These are phyloP conservation scores for Pyrrhoderma noxium DNA, from an alignment of 1,284 basidiomycete genomes.

Conservation along the genomic window DNA sequence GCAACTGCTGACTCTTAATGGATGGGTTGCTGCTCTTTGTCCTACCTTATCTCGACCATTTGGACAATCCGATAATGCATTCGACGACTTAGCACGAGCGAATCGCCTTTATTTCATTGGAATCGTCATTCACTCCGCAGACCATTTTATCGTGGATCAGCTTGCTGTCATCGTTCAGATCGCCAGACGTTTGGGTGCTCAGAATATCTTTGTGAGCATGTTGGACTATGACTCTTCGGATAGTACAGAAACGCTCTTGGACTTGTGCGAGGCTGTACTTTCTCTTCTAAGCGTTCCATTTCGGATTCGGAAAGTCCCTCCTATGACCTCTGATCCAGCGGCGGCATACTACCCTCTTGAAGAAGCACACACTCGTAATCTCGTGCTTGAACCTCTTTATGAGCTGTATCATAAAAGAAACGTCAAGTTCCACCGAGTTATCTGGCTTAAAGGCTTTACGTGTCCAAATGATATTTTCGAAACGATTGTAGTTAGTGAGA, in stretches of 20 bases:
- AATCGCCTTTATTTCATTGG: conserved; percentile 90
- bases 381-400: conserved; percentile 83
- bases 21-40: conserved; percentile 98
- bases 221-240: conserved; percentile 90
- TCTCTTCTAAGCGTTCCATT: conserved; percentile 88
- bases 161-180: conserved; percentile 93
- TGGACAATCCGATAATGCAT: conserved; percentile 82
- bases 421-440: conserved; percentile 81
- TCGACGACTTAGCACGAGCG: conserved; percentile 76
- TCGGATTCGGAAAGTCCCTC: conserved; percentile 77
- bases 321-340: conserved; percentile 80
- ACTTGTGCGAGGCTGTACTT: conserved; percentile 88
- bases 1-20: conserved; percentile 84
- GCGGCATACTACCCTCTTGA: conserved; percentile 91
- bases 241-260: conserved; percentile 85
- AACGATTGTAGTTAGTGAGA: conserved; percentile 81
- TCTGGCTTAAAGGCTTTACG: conserved; percentile 96
- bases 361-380: conserved; percentile 86
- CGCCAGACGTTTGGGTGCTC: conserved; percentile 78
- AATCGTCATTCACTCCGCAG: conserved; percentile 90
- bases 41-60: conserved; percentile 87
- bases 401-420: conserved; percentile 72
- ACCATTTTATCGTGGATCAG: conserved; percentile 96
- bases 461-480: conserved; percentile 95
- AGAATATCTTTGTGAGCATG: conserved; percentile 91